Conservation (phyloP, 176 grass and related monocot genomes). For the Metroxylon sagu region DNA sequence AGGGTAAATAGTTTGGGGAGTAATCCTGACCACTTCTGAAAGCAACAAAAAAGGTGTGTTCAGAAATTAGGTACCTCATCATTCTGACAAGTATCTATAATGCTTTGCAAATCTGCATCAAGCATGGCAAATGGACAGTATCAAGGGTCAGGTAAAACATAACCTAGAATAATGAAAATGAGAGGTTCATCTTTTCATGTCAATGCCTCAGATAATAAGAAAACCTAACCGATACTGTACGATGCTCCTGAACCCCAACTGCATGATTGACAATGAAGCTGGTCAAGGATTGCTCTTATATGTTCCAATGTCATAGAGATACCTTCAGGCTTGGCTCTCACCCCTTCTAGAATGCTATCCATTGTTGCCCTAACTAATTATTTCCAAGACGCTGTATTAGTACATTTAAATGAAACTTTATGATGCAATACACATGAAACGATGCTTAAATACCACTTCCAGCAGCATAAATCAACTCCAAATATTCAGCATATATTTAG, state of each 20-base stretch:
- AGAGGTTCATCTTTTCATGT: background rate
- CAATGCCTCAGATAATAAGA: no score
- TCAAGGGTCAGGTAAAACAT: background rate
- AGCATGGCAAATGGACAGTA: conserved; percentile 13
- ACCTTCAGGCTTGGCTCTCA: conserved; percentile 64
- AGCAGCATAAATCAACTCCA: no score
- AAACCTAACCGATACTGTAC: conserved; percentile 47
- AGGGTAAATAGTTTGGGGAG: no score
- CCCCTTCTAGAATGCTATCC: conserved; percentile 54
- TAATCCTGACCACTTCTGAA: no score
- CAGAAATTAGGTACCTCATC: conserved; percentile 58
- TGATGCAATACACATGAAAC: no score
- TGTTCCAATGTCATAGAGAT: conserved; percentile 74
- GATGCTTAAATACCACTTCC: no score
- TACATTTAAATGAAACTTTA: no score
- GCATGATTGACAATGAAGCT: conserved; percentile 43
- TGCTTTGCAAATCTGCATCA: conserved; percentile 61
- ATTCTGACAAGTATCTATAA: conserved; percentile 53
- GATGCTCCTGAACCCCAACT: conserved; percentile 31
- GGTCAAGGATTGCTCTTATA: conserved; percentile 52
- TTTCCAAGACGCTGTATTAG: no score
- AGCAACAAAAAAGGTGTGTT: no score
- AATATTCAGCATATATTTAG: no score
- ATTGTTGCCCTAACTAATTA: conserved; percentile 50
- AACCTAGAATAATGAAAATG: no score